Base-by-base conservation (phyloP, 1,284 basidiomycete genomes). In the Apiotrichum veenhuisii region DNA sequence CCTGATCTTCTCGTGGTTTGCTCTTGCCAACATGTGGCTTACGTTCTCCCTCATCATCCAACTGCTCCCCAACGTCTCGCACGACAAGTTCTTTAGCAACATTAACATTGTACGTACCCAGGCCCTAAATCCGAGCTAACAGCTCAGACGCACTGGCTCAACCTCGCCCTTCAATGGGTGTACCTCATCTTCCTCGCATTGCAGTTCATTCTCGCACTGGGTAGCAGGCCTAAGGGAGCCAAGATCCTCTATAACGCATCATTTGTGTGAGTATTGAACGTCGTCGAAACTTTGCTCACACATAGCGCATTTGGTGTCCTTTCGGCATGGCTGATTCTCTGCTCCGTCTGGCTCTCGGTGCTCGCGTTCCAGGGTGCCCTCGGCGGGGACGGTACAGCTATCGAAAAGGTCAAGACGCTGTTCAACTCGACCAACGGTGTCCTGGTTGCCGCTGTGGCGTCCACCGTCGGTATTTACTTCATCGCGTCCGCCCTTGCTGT, bases 1-100 rank as follows among this genome's bases (percentile, higher is more conserved):
- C 73, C 78, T 96, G 59, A 81, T 98, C 64, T 96, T 96, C 71
- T 86, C 89, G 18, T 96, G 93, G 92, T 95, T 94, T 63, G 82
- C 87, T 11, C 80, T 95, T 50, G 91, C 87, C 0, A 94, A 95
- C 73, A 46, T 49, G 56, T 30, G 18, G 30, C 30, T 30, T 12
- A 30, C 30, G 30, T 30, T 30, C 12, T 30, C 30, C 7, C 30
- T 30, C 30, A 30, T 30, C 12, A 30, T 30, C 30, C 30, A 30
- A 30, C 5, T 30, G 30, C 30, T 30, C 30, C 30, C 30, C 30
- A 30, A 30, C 12, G 30, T 30, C 26, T 5, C 49, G 33, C 25
- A 43, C 18, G 46, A 54, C 52, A 37, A 45, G 49, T 47, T 38
- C 15, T 76, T 62, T 61, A 78, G 85, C 49, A 81, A 86, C 67